A percentile compares a stretch with the other conserved stretches of the same genome.
phyloP scores from a whole-genome alignment of 2,329 filamentous ascomycete species.

The Sphaerulina populicola region DNA sequence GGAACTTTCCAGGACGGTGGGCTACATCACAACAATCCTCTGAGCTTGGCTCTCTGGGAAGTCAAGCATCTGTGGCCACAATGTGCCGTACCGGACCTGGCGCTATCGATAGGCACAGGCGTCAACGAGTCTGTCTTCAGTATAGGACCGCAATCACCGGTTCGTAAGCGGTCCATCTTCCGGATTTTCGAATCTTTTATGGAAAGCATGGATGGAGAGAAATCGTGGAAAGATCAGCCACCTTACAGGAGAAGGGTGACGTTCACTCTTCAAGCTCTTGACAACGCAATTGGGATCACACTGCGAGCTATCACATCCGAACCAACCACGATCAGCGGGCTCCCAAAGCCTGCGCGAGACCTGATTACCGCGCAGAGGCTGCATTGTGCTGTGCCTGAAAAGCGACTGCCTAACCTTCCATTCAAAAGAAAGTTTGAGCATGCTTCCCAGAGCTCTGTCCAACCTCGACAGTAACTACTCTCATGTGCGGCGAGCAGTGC shows the following conservation, averaged over 20 bases:
- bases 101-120: constrained; percentile 27
- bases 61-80: constrained; percentile 24
- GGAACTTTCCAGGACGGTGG: constrained; percentile 29
- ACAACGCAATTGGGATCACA: not conserved
- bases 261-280: not conserved
- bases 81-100: constrained; percentile 20
- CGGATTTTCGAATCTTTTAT: constrained; percentile 21
- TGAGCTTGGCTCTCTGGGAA: constrained; percentile 24
- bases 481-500: too few relatives aligned
- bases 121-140: not conserved
- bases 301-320: constrained; percentile 1
- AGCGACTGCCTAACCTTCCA: too few relatives aligned
- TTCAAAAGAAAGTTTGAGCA: too few relatives aligned
- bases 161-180: constrained; percentile 18
- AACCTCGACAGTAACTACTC: too few relatives aligned
- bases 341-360: not conserved
- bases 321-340: constrained; percentile 3
- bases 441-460: too few relatives aligned
- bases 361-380: not conserved
- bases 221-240: constrained; percentile 17
- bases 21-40: constrained; percentile 28
- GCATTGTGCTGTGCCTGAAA: not conserved
- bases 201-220: constrained; percentile 23
- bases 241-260: not conserved
- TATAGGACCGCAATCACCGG: constrained; percentile 21